phyloP scores from a whole-genome alignment of 768 basidiomycete species.

The Kondoa subrosea region DNA sequence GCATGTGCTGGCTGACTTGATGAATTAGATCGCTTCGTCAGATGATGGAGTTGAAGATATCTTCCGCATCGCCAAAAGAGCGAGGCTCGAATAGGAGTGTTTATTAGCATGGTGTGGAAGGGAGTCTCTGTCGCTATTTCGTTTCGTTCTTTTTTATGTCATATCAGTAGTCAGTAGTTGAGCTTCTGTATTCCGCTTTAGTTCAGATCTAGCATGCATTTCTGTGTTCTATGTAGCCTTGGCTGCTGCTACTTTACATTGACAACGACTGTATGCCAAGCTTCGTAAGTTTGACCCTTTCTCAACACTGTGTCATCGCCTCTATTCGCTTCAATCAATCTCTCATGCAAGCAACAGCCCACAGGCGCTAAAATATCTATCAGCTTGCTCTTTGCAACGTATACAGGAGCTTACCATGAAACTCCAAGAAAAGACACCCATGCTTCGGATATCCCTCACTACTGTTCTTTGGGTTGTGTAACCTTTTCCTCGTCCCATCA shows the following conservation, averaged over 20 bases:
- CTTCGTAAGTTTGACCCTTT: not conserved
- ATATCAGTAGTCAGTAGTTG: too few species aligned
- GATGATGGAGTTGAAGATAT: too few species aligned
- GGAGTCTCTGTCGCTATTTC: too few species aligned
- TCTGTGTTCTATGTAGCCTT: too few species aligned
- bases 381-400: not conserved
- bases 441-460: constrained; percentile 2
- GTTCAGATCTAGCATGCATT: too few species aligned
- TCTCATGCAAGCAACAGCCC: not conserved
- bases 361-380: not conserved
- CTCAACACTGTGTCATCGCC: not conserved
- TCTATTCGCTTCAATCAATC: not conserved
- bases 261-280: not conserved
- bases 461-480: not conserved
- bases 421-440: not conserved
- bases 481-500: not conserved
- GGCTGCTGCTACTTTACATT: not conserved
- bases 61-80: too few species aligned
- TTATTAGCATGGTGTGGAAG: too few species aligned
- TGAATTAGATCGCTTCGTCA: too few species aligned
- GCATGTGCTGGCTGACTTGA: too few species aligned
- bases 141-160: too few species aligned
- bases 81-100: too few species aligned
- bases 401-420: not conserved
- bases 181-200: too few species aligned